Conservation (phyloP, 2,329 filamentous ascomycete species). For the Fusarium duplospermum region DNA sequence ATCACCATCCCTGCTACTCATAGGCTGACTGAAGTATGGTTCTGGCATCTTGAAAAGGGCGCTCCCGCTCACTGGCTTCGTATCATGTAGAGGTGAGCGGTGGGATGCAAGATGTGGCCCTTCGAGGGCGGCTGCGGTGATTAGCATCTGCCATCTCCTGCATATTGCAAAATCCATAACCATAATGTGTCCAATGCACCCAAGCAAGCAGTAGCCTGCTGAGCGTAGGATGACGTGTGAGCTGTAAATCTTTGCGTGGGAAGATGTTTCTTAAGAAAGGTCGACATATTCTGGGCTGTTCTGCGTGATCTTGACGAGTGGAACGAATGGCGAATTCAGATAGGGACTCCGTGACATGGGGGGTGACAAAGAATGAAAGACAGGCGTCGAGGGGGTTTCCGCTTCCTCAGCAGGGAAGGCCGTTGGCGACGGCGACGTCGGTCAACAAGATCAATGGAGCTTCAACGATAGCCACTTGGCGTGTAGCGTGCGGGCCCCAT, state of each 20-base stretch:
- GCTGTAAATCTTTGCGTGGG: conserved; percentile 64
- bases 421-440: not conserved
- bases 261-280: conserved; percentile 62
- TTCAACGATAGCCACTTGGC: conserved; percentile 64
- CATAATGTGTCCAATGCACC: conserved; percentile 72
- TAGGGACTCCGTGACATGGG: conserved; percentile 40
- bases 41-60: conserved; percentile 23
- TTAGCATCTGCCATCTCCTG: conserved; percentile 49
- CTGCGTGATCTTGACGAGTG: conserved; percentile 49
- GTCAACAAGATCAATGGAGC: not conserved
- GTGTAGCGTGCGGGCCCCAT: conserved; percentile 70
- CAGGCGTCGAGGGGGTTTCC: conserved; percentile 7
- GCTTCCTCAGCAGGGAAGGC: conserved; percentile 9
- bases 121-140: conserved; percentile 28
- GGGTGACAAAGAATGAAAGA: conserved; percentile 42
- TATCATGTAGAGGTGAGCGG: conserved; percentile 31
- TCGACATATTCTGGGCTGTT: conserved; percentile 59
- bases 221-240: conserved; percentile 69
- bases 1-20: conserved; percentile 35
- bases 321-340: conserved; percentile 47
- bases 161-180: conserved; percentile 70
- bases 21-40: conserved; percentile 37
- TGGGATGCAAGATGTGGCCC: conserved; percentile 41
- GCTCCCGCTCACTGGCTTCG: conserved; percentile 13
- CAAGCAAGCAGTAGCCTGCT: conserved; percentile 59